phyloP scores from a whole-genome alignment of 495 filamentous ascomycete genomes.

The Lasiosphaeriaceae sp. region DNA sequence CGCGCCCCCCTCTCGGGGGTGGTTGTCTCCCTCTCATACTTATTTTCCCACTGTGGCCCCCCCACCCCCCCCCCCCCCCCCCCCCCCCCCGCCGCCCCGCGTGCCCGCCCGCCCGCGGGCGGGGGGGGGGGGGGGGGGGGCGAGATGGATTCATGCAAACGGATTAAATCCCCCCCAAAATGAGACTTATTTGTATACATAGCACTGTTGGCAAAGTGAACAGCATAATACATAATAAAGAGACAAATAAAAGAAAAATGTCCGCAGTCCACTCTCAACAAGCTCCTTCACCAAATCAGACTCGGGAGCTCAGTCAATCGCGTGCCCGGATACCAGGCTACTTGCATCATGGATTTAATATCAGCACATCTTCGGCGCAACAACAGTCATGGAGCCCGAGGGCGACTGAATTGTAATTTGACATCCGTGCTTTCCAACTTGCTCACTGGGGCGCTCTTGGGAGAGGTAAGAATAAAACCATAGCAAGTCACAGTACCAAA shows the following conservation, averaged over 20 bases:
- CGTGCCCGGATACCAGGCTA: constrained; percentile 39
- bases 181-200: too few relatives aligned
- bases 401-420: constrained; percentile 87
- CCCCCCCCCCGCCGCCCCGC: too few relatives aligned
- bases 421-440: constrained; percentile 78
- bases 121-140: too few relatives aligned
- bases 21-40: too few relatives aligned
- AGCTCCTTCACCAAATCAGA: constrained; percentile 3
- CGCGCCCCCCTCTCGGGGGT: too few relatives aligned
- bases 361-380: constrained; percentile 86
- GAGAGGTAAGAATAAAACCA: not conserved
- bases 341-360: constrained; percentile 38
- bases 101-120: too few relatives aligned
- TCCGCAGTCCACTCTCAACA: constrained; percentile 31
- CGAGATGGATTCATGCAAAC: too few relatives aligned
- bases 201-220: not conserved
- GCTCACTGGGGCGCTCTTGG: not conserved
- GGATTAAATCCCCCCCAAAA: too few relatives aligned
- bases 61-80: too few relatives aligned
- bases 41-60: too few relatives aligned
- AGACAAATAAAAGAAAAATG: constrained; percentile 12
- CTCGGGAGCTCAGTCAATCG: constrained; percentile 13
- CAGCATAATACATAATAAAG: constrained; percentile 4
- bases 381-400: constrained; percentile 65
- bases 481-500: not conserved